Evolutionary conservation across 129 eudicot genomes (phyloP).

Genomic region (Pseudognaphalium luteoalbum): DNA sequence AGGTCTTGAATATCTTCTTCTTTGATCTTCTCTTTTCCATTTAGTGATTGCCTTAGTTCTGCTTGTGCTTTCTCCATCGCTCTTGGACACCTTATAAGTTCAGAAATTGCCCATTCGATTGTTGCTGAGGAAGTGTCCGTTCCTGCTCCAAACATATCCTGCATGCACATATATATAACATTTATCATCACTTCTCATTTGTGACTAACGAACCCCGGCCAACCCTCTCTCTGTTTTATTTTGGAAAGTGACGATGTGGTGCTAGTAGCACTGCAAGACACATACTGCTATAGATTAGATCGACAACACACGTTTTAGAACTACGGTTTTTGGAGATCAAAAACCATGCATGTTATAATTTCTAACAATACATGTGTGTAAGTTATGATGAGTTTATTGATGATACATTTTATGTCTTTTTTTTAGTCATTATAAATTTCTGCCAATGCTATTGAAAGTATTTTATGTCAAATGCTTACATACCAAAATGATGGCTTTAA

Average conservation of each 20-base stretch:
- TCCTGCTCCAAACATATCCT: constrained; percentile 45
- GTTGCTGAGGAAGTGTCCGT: constrained; percentile 36
- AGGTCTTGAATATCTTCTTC: constrained; percentile 34
- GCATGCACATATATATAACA: constrained; percentile 4
- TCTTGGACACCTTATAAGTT: constrained; percentile 37
- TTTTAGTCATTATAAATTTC: too few relatives aligned
- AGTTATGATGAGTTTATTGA: too few relatives aligned
- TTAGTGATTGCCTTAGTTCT: constrained; percentile 34
- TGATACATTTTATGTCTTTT: too few relatives aligned
- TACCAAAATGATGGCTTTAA: constrained; percentile 41
- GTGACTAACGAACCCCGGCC: background rate
- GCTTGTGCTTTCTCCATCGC: constrained; percentile 43
- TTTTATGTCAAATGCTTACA: background rate
- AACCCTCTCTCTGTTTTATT: too few relatives aligned
- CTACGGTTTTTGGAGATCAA: too few relatives aligned
- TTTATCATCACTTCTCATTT: background rate
- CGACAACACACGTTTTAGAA: too few relatives aligned
- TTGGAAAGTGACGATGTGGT: too few relatives aligned
- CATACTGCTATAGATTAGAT: too few relatives aligned
- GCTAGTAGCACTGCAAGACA: too few relatives aligned
- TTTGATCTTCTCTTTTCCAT: constrained; percentile 25
- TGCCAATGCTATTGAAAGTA: too few relatives aligned
- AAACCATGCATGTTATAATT: too few relatives aligned
- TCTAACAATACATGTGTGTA: too few relatives aligned
- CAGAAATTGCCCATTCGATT: constrained; percentile 44